Evolutionary conservation across 2,329 filamentous ascomycete species (phyloP).

Genomic region (Chaetomiaceae sp.): DNA sequence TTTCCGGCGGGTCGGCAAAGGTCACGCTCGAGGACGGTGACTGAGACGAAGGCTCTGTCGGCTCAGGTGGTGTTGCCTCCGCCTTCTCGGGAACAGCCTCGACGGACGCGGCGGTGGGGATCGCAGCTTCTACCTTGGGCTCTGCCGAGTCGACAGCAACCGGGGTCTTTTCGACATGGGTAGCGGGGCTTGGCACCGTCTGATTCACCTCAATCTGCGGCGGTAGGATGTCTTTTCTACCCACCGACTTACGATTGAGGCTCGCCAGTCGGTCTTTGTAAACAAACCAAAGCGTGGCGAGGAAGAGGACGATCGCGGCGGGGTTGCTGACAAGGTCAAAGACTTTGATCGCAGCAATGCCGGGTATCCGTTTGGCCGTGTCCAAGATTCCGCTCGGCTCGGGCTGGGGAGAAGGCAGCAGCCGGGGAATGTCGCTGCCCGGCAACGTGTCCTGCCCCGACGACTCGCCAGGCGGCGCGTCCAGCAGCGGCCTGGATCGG

Average conservation of each 20-base stretch:
- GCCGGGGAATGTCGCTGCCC: neutral
- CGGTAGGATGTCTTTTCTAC: slow-evolving; percentile 1
- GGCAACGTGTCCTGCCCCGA: slow-evolving; percentile 1
- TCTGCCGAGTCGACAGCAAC: neutral
- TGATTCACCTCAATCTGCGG: slow-evolving; percentile 11
- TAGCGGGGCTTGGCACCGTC: neutral
- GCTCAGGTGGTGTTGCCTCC: neutral
- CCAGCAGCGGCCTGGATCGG: slow-evolving; percentile 5
- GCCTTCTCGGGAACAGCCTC: neutral
- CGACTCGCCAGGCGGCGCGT: slow-evolving; percentile 7
- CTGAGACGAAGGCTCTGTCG: neutral
- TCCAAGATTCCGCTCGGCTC: slow-evolving; percentile 42
- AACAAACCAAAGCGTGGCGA: slow-evolving; percentile 38
- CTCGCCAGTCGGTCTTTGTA: slow-evolving; percentile 41
- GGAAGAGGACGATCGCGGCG: slow-evolving; percentile 41
- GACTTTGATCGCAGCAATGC: slow-evolving; percentile 43
- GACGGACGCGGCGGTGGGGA: neutral
- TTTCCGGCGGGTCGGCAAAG: slow-evolving; percentile 18
- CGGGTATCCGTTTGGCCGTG: slow-evolving; percentile 45
- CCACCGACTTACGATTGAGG: slow-evolving; percentile 29
- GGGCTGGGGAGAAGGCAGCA: slow-evolving; percentile 23
- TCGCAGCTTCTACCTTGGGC: neutral
- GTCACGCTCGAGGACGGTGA: slow-evolving; percentile 12
- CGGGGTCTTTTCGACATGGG: neutral
- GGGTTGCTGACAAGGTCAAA: slow-evolving; percentile 53